phyloP scores from a whole-genome alignment of 352 stramenopile genomes.

The Globisporangium heterothallicum region DNA sequence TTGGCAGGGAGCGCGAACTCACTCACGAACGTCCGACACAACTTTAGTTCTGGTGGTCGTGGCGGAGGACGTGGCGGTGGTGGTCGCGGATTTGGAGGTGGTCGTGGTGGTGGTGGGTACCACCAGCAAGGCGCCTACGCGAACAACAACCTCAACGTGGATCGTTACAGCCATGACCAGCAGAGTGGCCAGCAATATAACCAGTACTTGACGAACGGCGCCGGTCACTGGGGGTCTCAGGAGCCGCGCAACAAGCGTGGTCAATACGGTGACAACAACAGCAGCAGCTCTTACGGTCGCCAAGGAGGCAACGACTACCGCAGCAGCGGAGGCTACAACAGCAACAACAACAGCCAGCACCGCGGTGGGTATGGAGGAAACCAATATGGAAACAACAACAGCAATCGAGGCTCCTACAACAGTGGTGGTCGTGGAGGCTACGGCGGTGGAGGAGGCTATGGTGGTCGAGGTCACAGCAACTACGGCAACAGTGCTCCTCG shows the following conservation, averaged over 20 bases:
- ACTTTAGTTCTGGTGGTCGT: slow-evolving; percentile 28
- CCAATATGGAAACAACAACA: slow-evolving; percentile 14
- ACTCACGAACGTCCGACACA: slow-evolving; percentile 59
- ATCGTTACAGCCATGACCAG: slow-evolving; percentile 37
- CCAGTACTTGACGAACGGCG: slow-evolving; percentile 70
- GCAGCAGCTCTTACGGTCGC: slow-evolving; percentile 14
- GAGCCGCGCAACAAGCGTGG: slow-evolving; percentile 74
- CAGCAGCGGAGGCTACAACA: slow-evolving; percentile 23
- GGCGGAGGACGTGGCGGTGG: slow-evolving; percentile 26
- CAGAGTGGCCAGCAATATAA: slow-evolving; percentile 47
- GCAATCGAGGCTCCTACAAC: slow-evolving; percentile 2
- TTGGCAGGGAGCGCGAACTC: slow-evolving; percentile 45
- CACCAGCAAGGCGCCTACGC: slow-evolving; percentile 30
- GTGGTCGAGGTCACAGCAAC: slow-evolving; percentile 17
- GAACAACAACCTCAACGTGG: slow-evolving; percentile 67
- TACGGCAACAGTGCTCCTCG: slow-evolving; percentile 1
- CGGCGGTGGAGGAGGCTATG: slow-evolving; percentile 21
- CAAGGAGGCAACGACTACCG: slow-evolving; percentile 20
- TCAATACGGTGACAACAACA: slow-evolving; percentile 33
- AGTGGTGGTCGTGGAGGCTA: slow-evolving; percentile 23
- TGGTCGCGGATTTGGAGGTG: slow-evolving; percentile 11
- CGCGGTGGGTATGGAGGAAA: slow-evolving; percentile 19
- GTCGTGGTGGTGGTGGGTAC: slow-evolving; percentile 20
- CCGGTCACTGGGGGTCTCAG: slow-evolving; percentile 75
- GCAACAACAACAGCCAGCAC: slow-evolving; percentile 17